Conservation (phyloP, 2,329 filamentous ascomycete species). For the Paracoccidioides lutzii region DNA sequence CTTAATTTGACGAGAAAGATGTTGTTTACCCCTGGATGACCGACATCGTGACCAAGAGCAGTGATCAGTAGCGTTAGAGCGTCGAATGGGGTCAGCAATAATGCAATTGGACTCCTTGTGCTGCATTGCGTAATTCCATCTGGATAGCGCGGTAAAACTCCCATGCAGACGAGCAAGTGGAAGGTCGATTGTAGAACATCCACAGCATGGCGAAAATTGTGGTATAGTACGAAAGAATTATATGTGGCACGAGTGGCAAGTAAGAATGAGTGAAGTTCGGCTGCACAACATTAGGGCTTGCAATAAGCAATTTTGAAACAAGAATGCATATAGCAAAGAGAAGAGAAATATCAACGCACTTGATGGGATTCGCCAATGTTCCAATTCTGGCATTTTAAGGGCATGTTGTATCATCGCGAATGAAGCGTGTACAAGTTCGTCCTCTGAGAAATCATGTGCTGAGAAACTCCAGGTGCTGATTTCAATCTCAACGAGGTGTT, state of each 20-base stretch:
- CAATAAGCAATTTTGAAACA: neutral
- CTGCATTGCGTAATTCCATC: constrained; percentile 19
- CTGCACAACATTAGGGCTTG: constrained; percentile 31
- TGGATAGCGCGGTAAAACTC: constrained; percentile 58
- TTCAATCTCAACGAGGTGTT: constrained; percentile 51
- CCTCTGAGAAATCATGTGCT: constrained; percentile 77
- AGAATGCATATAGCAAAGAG: constrained; percentile 12
- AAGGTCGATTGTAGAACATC: constrained; percentile 93
- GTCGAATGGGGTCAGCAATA: constrained; percentile 72
- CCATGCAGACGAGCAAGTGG: constrained; percentile 71
- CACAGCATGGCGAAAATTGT: constrained; percentile 95
- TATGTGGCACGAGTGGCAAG: constrained; percentile 87
- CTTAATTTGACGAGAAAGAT: constrained; percentile 87
- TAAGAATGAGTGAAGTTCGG: constrained; percentile 71
- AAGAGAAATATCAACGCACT: constrained; percentile 39
- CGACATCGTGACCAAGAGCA: constrained; percentile 96
- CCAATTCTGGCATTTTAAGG: constrained; percentile 65
- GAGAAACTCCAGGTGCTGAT: constrained; percentile 78
- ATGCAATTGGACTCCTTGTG: constrained; percentile 52
- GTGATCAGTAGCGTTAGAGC: constrained; percentile 80
- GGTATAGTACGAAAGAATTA: constrained; percentile 90
- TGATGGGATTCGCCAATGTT: constrained; percentile 64
- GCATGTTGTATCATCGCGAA: constrained; percentile 83
- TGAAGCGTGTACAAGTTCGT: constrained; percentile 78
- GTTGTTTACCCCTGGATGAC: constrained; percentile 96